These are phyloP conservation scores for Collybia mongolica DNA, from an alignment of 768 basidiomycete genomes.

Conservation along the genomic window DNA sequence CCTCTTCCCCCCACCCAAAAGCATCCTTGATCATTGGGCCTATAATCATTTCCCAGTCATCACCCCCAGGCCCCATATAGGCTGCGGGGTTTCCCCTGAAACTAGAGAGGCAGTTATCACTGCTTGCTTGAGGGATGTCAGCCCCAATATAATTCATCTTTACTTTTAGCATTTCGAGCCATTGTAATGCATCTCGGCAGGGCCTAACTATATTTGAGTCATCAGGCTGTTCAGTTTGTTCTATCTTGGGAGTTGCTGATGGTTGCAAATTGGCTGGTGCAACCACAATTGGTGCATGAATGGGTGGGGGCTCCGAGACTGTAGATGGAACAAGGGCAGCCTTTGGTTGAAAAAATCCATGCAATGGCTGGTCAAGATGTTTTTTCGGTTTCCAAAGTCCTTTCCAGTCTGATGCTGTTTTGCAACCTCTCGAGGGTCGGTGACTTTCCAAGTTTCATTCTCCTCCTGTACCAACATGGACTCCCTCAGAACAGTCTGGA, in stretches of 20 bases:
- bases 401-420: background rate
- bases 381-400: background rate
- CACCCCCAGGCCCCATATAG: background rate
- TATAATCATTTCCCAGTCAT: constrained; percentile 1
- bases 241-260: no score
- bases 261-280: no score
- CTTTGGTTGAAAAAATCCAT: background rate
- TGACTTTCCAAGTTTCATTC: background rate
- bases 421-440: background rate
- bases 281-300: background rate
- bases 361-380: background rate
- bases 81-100: background rate
- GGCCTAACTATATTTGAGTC: no score
- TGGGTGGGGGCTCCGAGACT: background rate
- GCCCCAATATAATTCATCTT: background rate
- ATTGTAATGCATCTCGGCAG: background rate
- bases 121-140: background rate
- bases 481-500: background rate
- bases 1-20: background rate
- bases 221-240: no score
- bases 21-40: background rate
- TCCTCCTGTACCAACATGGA: background rate
- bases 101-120: background rate
- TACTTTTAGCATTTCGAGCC: background rate
- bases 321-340: background rate